A percentile compares a stretch with the other conserved stretches of the same genome.
These are phyloP conservation scores for Nicotiana knightiana DNA, from an alignment of 257 asterid genomes.

Conservation along the genomic window DNA sequence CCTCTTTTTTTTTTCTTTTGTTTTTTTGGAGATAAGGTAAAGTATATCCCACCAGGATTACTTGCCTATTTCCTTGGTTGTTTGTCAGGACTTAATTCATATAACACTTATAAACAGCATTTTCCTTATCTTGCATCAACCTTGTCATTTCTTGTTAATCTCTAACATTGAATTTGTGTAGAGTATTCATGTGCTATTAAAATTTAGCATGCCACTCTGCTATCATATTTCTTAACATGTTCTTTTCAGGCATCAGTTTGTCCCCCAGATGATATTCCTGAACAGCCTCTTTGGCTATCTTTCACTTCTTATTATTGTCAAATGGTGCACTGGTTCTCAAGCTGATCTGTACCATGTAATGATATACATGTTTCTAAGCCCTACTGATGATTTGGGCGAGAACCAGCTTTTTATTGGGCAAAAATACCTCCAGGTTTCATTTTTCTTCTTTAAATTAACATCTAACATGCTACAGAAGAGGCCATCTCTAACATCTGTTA, in stretches of 20 bases:
- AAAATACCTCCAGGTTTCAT: slow-evolving; percentile 48
- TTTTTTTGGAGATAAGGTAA: no score
- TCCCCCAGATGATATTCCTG: slow-evolving; percentile 60
- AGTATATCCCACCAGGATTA: neutral
- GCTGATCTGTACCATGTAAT: slow-evolving; percentile 64
- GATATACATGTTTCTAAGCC: slow-evolving; percentile 68
- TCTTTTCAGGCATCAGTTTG: slow-evolving; percentile 49
- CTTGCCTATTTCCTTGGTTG: neutral
- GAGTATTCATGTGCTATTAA: neutral
- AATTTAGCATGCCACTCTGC: slow-evolving; percentile 2
- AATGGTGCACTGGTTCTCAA: slow-evolving; percentile 68
- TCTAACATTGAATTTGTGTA: neutral
- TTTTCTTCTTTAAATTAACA: neutral
- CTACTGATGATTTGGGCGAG: slow-evolving; percentile 54
- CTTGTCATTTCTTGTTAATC: neutral
- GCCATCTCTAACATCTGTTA: slow-evolving; percentile 1
- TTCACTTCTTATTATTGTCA: slow-evolving; percentile 48
- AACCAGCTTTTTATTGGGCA: slow-evolving; percentile 56
- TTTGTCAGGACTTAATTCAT: neutral
- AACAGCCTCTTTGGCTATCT: slow-evolving; percentile 60
- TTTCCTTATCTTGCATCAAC: neutral
- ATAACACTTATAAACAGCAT: neutral
- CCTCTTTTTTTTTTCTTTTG: neutral
- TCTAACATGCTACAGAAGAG: slow-evolving; percentile 3
- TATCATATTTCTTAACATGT: neutral